Evolutionary conservation across 1,139 yeast genomes (phyloP).

Genomic region (Diutina sp.): DNA sequence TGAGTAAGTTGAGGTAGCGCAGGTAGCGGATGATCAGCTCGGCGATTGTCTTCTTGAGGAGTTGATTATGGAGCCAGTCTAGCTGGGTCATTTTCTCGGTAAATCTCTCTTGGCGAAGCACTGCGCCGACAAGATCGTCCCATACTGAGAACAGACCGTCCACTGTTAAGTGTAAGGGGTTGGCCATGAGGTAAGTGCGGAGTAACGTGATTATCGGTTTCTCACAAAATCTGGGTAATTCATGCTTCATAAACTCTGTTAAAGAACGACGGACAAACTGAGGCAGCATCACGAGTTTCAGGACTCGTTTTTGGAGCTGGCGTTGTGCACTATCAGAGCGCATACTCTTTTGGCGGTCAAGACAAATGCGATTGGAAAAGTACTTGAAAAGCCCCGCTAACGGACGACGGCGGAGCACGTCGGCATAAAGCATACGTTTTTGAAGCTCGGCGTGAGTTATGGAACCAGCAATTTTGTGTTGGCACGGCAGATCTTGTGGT

Average conservation of each 20-base stretch:
- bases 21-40: constrained; percentile 14
- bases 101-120: constrained; percentile 20
- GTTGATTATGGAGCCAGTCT: constrained; percentile 17
- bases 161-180: constrained; percentile 12
- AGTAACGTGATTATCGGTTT: constrained; percentile 4
- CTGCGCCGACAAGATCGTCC: constrained; percentile 21
- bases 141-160: constrained; percentile 9
- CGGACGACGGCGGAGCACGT: constrained; percentile 6
- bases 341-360: neutral
- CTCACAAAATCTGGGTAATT: neutral
- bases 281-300: neutral
- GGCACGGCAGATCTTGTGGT: constrained; percentile 3
- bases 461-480: constrained; percentile 3
- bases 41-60: constrained; percentile 10
- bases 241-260: constrained; percentile 1
- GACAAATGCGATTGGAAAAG: constrained; percentile 4
- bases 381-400: constrained; percentile 9
- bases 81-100: constrained; percentile 16
- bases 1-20: constrained; percentile 14
- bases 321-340: neutral
- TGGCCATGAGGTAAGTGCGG: constrained; percentile 10
- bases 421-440: constrained; percentile 13
- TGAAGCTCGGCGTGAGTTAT: constrained; percentile 11
- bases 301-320: neutral
- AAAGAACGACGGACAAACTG: neutral